Base-by-base conservation (phyloP, 768 basidiomycete genomes). In the Myochromella boudieri region DNA sequence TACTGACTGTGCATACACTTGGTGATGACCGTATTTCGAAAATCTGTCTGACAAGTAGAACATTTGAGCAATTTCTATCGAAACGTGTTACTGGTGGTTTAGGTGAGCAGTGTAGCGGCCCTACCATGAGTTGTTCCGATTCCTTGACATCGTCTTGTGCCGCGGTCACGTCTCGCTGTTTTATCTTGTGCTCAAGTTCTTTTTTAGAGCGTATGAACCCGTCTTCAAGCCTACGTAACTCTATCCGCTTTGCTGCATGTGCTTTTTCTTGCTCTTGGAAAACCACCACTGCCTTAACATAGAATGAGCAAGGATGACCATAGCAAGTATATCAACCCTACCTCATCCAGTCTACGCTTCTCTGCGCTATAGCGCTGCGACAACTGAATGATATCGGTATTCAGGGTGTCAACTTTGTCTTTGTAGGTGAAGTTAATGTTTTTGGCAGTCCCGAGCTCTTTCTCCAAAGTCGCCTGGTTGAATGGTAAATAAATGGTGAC, bases 1-100 rank as follows among this genome's bases (percentile, higher is more conserved):
- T 21, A 81, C 91, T 53, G 62, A 94, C 92, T 90, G 62, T 95
- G 94, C 80, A 88, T 84, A 72, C 93, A 95, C 63, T 91, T 93
- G 26, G 82, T 86, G 51, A 95, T 78, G 29, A 92, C 80, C 3
- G 86, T 85, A 38, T 82, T 80, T 15, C 92, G 85, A 68, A 93
- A 84, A 49, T 81, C 76, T 46, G 76, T 74, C 43, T 81, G 80
- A 69, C 95, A 98, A 4, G 88, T 93, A 10, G 90, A 89, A 63
- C 95, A 98, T 61, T 89, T 84, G 25, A 97, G 77, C 31, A 97
- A 71, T 62, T 76, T 77, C 94, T 95, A 63, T 14, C 27, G 22
- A 37, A 32, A 11, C 49, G n/a, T n/a, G n/a, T n/a, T n/a, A n/a
- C n/a, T n/a, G n/a, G n/a, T n/a, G n/a, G n/a, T n/a, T n/a, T n/a